Base-by-base conservation (phyloP, 2,329 filamentous ascomycete genomes). In the Pseudocercospora eumusae region DNA sequence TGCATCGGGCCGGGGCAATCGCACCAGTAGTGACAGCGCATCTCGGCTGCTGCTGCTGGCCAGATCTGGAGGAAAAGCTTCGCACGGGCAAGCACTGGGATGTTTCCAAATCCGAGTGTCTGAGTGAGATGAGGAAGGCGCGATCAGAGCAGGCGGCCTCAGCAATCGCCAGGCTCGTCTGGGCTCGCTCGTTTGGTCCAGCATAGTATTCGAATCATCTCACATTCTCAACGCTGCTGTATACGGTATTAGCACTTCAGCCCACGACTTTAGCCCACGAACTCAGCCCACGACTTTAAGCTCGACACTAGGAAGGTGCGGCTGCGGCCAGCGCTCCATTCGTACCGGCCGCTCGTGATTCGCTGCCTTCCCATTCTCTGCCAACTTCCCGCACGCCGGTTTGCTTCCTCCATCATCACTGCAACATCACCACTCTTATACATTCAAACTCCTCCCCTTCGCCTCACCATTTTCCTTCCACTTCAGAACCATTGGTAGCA, bases 321-420 rank as follows among this genome's bases (percentile, higher is more conserved):
- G 52, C 50, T 23, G 27, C 25, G n/a, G 50, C 50, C 50, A 54
- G 28, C 50, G 15, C 31, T 31, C 13, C 50, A 15, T n/a, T n/a
- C 50, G 10, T 28, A 6, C 15, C 28, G 15, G 23, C 50, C 15
- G 23, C n/a, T 15, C 21, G n/a, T 20, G 40, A 57, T 57, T 57
- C 55, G 55, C 25, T 45, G 55, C 55, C 55, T 40, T 54, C 18
- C 52, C 21, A 33, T 54, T 54, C 20, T 25, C 52, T 40, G 52
- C 50, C 50, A 54, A 54, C 52, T 54, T 54, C 50, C 47, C 47
- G 47, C 47, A n/a, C 47, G 25, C 47, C 47, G 47, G 23, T 31
- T 31, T 52, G 47, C 47, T 50, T 50, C 47, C 47, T 50, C 1
- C 47, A 9, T n/a, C 47, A 50, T 15, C 20, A 49, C 15, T 23